Evolutionary conservation across 2,329 filamentous ascomycete species (phyloP).

Genomic region (Colletotrichum eremochloae): DNA sequence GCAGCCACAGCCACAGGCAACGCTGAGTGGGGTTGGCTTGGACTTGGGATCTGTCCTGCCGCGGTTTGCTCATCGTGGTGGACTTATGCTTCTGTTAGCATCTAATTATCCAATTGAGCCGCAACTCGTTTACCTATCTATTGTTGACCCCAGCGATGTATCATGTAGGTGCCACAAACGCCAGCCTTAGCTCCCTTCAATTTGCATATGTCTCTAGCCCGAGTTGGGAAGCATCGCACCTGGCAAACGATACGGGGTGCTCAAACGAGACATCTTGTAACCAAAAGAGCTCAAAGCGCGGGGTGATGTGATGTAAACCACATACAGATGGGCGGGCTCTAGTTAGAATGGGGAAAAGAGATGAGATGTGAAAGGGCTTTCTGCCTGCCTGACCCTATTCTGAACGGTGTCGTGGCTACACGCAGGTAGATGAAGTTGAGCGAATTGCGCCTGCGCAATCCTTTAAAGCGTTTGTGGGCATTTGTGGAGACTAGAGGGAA

Average conservation of each 20-base stretch:
- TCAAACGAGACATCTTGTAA: slow-evolving; percentile 22
- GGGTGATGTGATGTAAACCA: neutral
- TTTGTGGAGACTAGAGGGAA: slow-evolving; percentile 10
- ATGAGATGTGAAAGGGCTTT: neutral
- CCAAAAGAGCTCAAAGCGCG: slow-evolving; percentile 5
- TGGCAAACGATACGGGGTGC: neutral
- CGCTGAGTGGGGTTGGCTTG: too few relatives aligned
- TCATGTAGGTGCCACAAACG: neutral
- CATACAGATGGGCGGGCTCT: too few relatives aligned
- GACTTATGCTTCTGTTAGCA: neutral
- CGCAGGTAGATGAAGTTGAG: neutral
- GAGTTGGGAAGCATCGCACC: slow-evolving; percentile 5
- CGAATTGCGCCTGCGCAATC: neutral
- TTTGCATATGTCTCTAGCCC: slow-evolving; percentile 7
- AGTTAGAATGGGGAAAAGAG: neutral
- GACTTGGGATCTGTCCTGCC: neutral
- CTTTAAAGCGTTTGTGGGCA: slow-evolving; percentile 9
- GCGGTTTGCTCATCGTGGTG: slow-evolving; percentile 6
- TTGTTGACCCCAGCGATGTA: neutral
- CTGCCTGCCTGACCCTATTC: neutral
- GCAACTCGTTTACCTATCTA: neutral
- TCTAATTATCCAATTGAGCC: slow-evolving; percentile 6
- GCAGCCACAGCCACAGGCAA: neutral
- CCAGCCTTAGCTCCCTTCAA: slow-evolving; percentile 23
- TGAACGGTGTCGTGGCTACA: neutral